phyloP scores from a whole-genome alignment of 768 basidiomycete species.

The Kwoniella mangroviensis region DNA sequence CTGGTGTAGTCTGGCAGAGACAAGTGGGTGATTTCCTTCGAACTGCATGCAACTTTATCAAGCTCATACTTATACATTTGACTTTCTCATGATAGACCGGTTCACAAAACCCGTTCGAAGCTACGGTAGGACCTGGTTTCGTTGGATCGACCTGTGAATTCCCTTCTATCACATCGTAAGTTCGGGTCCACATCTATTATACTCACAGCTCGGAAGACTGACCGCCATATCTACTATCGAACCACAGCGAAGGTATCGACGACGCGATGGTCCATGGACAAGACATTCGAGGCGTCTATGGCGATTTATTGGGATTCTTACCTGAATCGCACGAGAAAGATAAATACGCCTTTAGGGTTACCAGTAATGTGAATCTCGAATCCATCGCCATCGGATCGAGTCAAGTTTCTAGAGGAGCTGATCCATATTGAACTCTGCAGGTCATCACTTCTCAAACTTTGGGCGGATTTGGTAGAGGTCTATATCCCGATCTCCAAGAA shows the following conservation, averaged over 20 bases:
- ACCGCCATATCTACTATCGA: not conserved
- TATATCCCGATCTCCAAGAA: constrained; percentile 35
- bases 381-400: not conserved
- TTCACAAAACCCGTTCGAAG: constrained; percentile 35
- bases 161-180: constrained; percentile 38
- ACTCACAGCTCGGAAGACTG: too few species aligned
- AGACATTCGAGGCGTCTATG: constrained; percentile 41
- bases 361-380: constrained; percentile 34
- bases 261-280: constrained; percentile 31
- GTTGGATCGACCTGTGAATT: constrained; percentile 40
- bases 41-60: too few species aligned
- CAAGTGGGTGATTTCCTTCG: constrained; percentile 9
- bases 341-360: constrained; percentile 39
- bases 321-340: constrained; percentile 30
- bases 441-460: constrained; percentile 37
- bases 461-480: constrained; percentile 36
- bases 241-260: constrained; percentile 26
- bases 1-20: constrained; percentile 35
- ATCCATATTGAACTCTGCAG: not conserved
- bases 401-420: not conserved
- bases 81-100: constrained; percentile 6
- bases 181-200: not conserved
- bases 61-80: too few species aligned
- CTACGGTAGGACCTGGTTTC: constrained; percentile 32
- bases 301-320: constrained; percentile 40